Evolutionary conservation across 805 yeast genomes (phyloP), one percentile per base, ranked within the genome.

Genomic region (Saccharomycopsis amapae): DNA sequence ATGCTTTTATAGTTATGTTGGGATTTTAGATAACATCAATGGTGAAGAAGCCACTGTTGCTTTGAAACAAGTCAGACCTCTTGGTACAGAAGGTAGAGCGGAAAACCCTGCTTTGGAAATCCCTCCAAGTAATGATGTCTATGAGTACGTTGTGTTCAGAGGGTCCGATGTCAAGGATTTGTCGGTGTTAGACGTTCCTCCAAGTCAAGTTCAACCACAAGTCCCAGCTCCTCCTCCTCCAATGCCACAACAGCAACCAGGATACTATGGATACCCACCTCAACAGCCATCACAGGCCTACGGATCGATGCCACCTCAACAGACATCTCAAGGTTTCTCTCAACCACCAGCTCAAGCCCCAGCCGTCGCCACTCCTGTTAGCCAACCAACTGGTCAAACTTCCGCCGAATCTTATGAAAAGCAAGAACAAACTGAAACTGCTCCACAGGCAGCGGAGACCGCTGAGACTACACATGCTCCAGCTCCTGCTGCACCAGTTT

Each of bases 151-250:
- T 42, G 85, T 83, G 45, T 84, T 93, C 62, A 78, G 89, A 55
- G 98, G 98, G 32, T 77, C 85, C 22, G 97, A 90, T 57, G 97
- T 93, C 19, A 84, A 85, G 65, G 96, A 85, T 58, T 72, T 93
- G 62, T 78, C 79, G 54, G 93, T 93, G 45, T 71, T 90, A 58
- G 97, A 88, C 52, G 71, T 71, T 31, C 78, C 80, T 3, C 66
- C 80, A 48, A 81, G 78, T 35, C 76, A 76, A 49, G 84, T 82
- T 25, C 70, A 72, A 53, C 82, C 86, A 1, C 75, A 72, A 19
- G 55, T 60, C 31, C 62, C 63, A 40, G 60, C 62, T 18, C 59
- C 55, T 31, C 50, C 56, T 17, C 40, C 53, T 7, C 52, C 53
- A 26, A 40, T 53, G 28, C 52, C 49, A 19, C 56, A 41, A 37